phyloP scores from a whole-genome alignment of 495 filamentous ascomycete species.

The Schizothecium vesticola region DNA sequence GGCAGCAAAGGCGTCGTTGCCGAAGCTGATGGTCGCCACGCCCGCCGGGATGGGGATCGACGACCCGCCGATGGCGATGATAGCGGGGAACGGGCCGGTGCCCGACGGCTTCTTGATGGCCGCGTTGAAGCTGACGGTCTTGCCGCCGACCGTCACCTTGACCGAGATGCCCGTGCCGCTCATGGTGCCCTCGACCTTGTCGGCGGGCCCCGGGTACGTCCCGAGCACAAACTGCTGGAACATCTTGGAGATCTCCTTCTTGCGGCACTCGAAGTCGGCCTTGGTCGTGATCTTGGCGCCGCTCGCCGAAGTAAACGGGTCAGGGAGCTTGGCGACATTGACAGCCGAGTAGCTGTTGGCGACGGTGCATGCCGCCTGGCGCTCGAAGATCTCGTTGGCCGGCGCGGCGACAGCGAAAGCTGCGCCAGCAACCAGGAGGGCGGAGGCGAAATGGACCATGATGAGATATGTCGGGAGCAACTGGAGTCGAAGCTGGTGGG shows the following conservation, averaged over 20 bases:
- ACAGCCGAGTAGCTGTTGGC: constrained; percentile 24
- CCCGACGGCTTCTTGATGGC: constrained; percentile 39
- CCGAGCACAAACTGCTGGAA: constrained; percentile 51
- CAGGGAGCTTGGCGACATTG: constrained; percentile 41
- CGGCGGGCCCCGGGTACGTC: constrained; percentile 37
- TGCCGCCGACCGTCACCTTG: constrained; percentile 40
- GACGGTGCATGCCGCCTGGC: constrained; percentile 32
- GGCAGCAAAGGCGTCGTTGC: constrained; percentile 44
- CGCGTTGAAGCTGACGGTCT: constrained; percentile 42
- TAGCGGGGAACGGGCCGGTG: constrained; percentile 42
- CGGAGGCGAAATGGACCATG: constrained; percentile 40
- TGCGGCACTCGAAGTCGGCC: constrained; percentile 47
- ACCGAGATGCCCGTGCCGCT: constrained; percentile 38
- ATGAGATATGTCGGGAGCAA: neutral
- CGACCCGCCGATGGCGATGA: constrained; percentile 45
- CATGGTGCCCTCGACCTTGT: constrained; percentile 38
- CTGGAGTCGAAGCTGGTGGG: constrained; percentile 1
- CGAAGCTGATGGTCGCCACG: constrained; percentile 46
- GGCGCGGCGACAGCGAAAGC: constrained; percentile 38
- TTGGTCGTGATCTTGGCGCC: constrained; percentile 43
- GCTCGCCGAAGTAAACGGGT: constrained; percentile 45
- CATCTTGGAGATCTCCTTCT: constrained; percentile 45
- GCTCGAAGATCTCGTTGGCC: constrained; percentile 39
- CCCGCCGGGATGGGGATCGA: constrained; percentile 43
- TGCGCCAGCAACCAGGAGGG: constrained; percentile 38